phyloP scores from a whole-genome alignment of 352 stramenopile species.

The Aphanomyces invadans region DNA sequence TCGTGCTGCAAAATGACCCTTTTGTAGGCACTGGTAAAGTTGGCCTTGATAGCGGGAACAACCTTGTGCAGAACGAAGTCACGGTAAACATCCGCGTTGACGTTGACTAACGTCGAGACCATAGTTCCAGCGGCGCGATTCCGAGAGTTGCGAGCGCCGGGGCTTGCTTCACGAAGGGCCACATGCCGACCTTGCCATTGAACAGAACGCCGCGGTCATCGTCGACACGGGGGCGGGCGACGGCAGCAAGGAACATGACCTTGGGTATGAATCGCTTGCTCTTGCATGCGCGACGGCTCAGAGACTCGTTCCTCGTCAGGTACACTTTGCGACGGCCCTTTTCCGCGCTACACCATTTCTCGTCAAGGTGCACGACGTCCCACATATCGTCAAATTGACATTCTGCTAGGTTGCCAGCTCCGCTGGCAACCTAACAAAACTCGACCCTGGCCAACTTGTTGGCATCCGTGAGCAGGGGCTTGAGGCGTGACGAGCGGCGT shows the following conservation, averaged over 20 bases:
- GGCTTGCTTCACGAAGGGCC: neutral
- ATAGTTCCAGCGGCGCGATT: neutral
- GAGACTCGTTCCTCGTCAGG: constrained; percentile 21
- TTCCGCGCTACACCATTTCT: neutral
- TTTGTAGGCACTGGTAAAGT: neutral
- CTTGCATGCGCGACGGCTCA: neutral
- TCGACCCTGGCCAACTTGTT: neutral
- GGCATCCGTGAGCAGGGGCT: neutral
- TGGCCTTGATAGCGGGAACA: neutral
- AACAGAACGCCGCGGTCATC: neutral
- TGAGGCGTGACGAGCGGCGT: neutral
- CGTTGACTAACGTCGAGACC: neutral
- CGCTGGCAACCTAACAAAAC: too few species aligned
- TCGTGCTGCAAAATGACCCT: neutral
- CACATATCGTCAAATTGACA: constrained; percentile 1
- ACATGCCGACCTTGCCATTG: neutral
- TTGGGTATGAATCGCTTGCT: constrained; percentile 32
- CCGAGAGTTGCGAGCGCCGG: neutral
- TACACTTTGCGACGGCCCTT: constrained; percentile 13
- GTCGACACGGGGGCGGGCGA: constrained; percentile 14
- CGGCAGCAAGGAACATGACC: constrained; percentile 30
- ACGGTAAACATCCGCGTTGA: constrained; percentile 21
- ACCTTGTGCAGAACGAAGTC: neutral
- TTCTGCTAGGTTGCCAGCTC: too few species aligned
- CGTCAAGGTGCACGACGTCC: constrained; percentile 8